These are phyloP conservation scores for Heritiera fomes DNA, from an alignment of 345 rosid genomes.

Conservation along the genomic window DNA sequence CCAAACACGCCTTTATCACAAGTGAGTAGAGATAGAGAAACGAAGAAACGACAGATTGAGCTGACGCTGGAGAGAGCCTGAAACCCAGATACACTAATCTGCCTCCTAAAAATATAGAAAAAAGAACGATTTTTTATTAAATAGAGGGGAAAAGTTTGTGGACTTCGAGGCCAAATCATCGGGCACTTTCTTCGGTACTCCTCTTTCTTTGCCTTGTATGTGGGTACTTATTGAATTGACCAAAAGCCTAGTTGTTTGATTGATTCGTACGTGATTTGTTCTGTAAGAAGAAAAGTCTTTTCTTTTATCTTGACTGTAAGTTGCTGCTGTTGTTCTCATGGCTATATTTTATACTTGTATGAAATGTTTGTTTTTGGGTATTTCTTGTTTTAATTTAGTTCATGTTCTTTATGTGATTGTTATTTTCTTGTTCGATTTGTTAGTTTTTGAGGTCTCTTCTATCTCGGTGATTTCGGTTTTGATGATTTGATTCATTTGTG, in stretches of 20 bases:
- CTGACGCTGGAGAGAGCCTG: slow-evolving; percentile 27
- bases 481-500: not conserved
- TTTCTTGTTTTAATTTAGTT: not conserved
- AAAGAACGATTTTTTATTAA: not conserved
- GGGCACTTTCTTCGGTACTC: slow-evolving; percentile 42
- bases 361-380: not conserved
- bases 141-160: slow-evolving; percentile 19
- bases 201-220: not conserved
- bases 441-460: not conserved
- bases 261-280: not conserved
- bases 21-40: slow-evolving; percentile 4
- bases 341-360: not conserved
- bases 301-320: not conserved
- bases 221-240: not conserved
- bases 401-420: not conserved
- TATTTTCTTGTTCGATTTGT: not conserved
- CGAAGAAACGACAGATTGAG: not conserved
- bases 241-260: not conserved
- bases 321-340: slow-evolving; percentile 8
- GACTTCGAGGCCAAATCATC: slow-evolving; percentile 42
- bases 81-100: slow-evolving; percentile 14
- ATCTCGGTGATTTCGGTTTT: not conserved
- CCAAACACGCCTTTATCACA: slow-evolving; percentile 69
- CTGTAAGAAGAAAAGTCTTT: slow-evolving; percentile 3
- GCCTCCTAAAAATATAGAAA: not conserved